phyloP scores from a whole-genome alignment of 192 early-diverging fungal genomes.

The Backusella luteola region DNA sequence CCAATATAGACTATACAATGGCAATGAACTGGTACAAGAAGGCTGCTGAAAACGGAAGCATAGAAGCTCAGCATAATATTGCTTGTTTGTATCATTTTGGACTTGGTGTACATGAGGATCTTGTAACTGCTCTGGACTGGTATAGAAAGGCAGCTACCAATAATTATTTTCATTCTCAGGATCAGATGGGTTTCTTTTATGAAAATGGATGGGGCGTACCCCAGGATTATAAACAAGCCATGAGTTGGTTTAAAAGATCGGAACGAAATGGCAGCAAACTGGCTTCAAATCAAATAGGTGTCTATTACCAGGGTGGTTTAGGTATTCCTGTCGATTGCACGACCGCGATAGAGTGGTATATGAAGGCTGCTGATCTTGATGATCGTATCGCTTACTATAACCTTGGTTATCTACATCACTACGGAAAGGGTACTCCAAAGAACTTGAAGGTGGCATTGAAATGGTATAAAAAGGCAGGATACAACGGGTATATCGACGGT shows the following conservation, averaged over 20 bases:
- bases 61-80: neutral
- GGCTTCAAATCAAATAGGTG: neutral
- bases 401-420: neutral
- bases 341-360: neutral
- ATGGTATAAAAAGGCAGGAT: neutral
- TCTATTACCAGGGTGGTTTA: neutral
- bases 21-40: neutral
- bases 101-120: neutral
- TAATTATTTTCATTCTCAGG: neutral
- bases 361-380: neutral
- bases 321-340: neutral
- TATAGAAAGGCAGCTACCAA: neutral
- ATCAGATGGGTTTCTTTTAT: neutral
- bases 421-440: neutral
- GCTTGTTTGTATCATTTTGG: neutral
- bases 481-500: neutral
- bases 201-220: neutral
- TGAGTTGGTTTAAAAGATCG: neutral
- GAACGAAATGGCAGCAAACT: neutral
- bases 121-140: neutral
- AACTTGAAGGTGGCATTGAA: neutral
- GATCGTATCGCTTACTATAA: neutral
- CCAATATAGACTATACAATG: neutral
- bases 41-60: neutral
- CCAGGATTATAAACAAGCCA: neutral